Conservation (phyloP, 208 protist genomes). For the Angomonas deanei region DNA sequence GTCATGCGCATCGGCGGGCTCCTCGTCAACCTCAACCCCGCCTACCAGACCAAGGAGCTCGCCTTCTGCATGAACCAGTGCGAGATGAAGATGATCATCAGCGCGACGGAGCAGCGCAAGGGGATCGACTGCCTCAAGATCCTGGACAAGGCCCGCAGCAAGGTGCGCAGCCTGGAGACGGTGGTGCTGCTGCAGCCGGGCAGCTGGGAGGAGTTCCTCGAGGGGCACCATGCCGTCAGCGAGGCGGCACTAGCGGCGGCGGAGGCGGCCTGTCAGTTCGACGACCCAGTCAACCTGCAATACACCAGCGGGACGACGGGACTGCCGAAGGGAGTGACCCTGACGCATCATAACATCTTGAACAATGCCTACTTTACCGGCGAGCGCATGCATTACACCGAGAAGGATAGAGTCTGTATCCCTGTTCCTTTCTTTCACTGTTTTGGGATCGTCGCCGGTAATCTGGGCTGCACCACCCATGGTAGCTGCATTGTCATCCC, state of each 20-base stretch:
- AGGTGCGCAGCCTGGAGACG: background rate
- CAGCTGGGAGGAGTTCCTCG: slow-evolving; percentile 1
- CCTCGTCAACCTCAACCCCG: background rate
- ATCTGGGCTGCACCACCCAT: background rate
- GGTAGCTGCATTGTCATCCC: background rate
- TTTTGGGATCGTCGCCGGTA: background rate
- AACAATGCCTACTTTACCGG: slow-evolving; percentile 1
- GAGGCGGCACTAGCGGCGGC: background rate
- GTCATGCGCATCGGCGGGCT: background rate
- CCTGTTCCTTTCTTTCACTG: background rate
- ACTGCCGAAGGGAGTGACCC: background rate
- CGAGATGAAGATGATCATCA: background rate
- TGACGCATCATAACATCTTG: background rate
- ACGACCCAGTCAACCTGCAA: background rate
- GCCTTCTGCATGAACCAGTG: background rate
- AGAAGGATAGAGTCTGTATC: background rate
- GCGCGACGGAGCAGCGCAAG: background rate
- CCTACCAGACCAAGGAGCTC: background rate
- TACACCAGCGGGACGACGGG: background rate
- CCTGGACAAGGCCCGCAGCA: background rate
- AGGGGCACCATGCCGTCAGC: background rate
- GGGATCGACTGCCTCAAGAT: background rate
- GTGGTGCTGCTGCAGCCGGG: background rate
- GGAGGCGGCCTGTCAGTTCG: too few species aligned
- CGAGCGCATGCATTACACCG: background rate